phyloP scores from a whole-genome alignment of 179 eudicot species.

The Monotropa hypopitys region DNA sequence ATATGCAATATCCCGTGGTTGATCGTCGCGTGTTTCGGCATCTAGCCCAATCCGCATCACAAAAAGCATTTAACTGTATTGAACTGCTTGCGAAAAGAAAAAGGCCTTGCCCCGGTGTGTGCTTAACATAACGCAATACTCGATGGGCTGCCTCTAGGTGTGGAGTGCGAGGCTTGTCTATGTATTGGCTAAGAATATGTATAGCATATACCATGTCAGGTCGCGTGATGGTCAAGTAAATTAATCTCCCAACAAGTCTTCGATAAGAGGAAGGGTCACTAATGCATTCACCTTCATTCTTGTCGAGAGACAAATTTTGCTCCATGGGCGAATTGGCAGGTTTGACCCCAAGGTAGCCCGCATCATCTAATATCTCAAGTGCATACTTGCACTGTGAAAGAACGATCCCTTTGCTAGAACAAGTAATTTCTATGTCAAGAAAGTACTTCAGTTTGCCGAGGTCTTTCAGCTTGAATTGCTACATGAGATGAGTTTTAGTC shows the following conservation, averaged over 20 bases:
- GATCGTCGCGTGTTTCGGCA: neutral
- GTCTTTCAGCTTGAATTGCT: no score
- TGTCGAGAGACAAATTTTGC: neutral
- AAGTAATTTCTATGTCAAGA: no score
- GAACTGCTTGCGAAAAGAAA: neutral
- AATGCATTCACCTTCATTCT: neutral
- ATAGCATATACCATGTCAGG: slow-evolving; percentile 7
- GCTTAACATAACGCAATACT: neutral
- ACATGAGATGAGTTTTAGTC: neutral
- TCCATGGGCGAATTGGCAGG: neutral
- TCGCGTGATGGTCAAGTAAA: slow-evolving; percentile 8
- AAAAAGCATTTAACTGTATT: neutral
- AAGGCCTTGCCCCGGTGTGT: neutral
- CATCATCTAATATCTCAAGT: neutral
- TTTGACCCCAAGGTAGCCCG: neutral
- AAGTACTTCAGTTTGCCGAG: no score
- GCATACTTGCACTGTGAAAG: no score
- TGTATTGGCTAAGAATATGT: slow-evolving; percentile 10
- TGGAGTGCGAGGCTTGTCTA: neutral
- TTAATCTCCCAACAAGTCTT: slow-evolving; percentile 1
- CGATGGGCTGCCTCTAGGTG: slow-evolving; percentile 9
- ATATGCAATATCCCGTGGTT: neutral
- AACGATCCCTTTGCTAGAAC: no score
- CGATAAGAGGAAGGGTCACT: neutral
- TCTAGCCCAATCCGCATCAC: slow-evolving; percentile 6